Base-by-base conservation (phyloP, 2,329 filamentous ascomycete genomes). In the Simplicillium sp. region DNA sequence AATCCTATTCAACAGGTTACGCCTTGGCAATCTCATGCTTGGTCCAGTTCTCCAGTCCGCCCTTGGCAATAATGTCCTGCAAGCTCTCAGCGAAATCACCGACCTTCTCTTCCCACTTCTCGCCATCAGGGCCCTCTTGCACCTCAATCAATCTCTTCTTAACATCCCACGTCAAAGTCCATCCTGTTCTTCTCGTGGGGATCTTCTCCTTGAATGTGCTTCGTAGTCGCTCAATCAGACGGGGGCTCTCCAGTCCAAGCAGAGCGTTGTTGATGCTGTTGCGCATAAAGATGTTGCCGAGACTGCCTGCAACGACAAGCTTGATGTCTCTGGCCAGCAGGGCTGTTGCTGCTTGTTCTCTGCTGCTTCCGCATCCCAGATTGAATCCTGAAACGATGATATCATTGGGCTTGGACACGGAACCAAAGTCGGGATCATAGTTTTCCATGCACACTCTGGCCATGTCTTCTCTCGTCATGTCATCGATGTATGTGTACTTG, bases 401-500 rank as follows among this genome's bases (percentile, higher is more conserved):
- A 53, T 97, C 89, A 37, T 78, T 80, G 0, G 75, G 56, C 48
- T 74, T 73, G 36, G 84, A 81, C 29, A 81, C 68, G 1, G 64
- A 59, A 9, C 70, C 60, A 57, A 96, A 96, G 0, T 68, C 58
- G 0, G 73, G 64, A 57, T 97, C 90, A 64, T 95, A 97, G 70
- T 97, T 97, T 58, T 84, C 75, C 88, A 97, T 96, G 61, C 84
- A 89, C 1, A 89, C 88, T 49, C 84, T 69, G 0, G 87, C 87
- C 90, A 97, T 96, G 42, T 78, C 78, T 46, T 87, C 82, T 1
- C 64, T 68, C 0, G 84, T 66, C 1, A 97, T 71, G 52, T 85
- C 75, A 55, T 97, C 89, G 57, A 94, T 87, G 62, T 97, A 97
- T 0, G 89, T 96, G 60, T 87, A 88, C 57, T 89, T 88, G 4